phyloP scores from a whole-genome alignment of 1,139 yeast species.

The Pichia inconspicua region DNA sequence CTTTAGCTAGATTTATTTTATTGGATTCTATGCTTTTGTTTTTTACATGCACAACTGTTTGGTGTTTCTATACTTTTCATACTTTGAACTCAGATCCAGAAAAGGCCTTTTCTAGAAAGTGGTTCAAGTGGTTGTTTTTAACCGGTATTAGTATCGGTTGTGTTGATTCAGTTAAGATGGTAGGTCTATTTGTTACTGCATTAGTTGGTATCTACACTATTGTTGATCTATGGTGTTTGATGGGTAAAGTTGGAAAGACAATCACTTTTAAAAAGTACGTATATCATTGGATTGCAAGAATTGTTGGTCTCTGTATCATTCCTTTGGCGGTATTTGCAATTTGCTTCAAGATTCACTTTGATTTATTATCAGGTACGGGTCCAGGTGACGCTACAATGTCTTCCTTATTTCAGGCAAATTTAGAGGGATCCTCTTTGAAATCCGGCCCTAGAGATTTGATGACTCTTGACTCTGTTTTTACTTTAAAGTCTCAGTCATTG shows the following conservation, averaged over 20 bases:
- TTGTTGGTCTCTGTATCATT: slow-evolving; percentile 49
- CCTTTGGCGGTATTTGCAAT: slow-evolving; percentile 58
- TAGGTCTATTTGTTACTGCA: slow-evolving; percentile 68
- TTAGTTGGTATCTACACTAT: slow-evolving; percentile 71
- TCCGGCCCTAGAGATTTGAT: slow-evolving; percentile 88
- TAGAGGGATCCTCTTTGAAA: slow-evolving; percentile 69
- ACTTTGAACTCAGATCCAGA: slow-evolving; percentile 48
- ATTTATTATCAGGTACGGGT: slow-evolving; percentile 64
- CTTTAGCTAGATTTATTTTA: slow-evolving; percentile 84
- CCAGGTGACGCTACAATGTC: slow-evolving; percentile 98
- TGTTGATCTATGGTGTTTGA: slow-evolving; percentile 62
- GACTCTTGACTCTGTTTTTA: slow-evolving; percentile 65
- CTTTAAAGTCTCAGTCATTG: slow-evolving; percentile 84
- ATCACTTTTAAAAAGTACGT: slow-evolving; percentile 43
- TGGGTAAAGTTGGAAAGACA: slow-evolving; percentile 43
- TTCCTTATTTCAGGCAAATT: slow-evolving; percentile 90
- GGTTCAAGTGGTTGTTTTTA: slow-evolving; percentile 90
- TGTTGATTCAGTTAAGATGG: slow-evolving; percentile 80
- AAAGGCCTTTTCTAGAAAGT: slow-evolving; percentile 55
- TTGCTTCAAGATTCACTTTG: slow-evolving; percentile 69
- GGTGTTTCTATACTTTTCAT: slow-evolving; percentile 73
- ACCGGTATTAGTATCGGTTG: slow-evolving; percentile 75
- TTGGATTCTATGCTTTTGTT: slow-evolving; percentile 93
- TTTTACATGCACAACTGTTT: slow-evolving; percentile 81
- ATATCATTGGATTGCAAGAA: slow-evolving; percentile 61